A percentile compares a stretch with the other conserved stretches of the same genome.
Conservation (phyloP, 306 rosid genomes). For the Vicia villosa region DNA sequence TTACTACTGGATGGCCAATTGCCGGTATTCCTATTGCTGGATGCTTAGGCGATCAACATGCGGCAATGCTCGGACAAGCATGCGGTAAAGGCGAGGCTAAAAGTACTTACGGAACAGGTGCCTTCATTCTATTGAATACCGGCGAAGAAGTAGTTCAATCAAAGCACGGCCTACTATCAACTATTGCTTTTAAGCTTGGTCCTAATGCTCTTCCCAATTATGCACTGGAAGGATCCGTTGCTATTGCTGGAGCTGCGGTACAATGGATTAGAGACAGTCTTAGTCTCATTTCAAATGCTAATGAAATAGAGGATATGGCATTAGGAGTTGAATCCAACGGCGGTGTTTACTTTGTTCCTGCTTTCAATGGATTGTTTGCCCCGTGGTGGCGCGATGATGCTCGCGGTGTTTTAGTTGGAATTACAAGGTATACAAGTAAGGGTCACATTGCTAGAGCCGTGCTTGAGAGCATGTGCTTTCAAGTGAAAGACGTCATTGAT, state of each 20-base stretch:
- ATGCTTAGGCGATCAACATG: conserved; percentile 94
- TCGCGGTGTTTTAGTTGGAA: conserved; percentile 84
- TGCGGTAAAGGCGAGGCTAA: conserved; percentile 86
- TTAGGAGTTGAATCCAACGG: conserved; percentile 61
- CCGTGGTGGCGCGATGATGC: conserved; percentile 99
- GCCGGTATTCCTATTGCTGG: conserved; percentile 80
- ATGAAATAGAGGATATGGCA: conserved; percentile 76
- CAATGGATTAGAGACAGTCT: conserved; percentile 96
- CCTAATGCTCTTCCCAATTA: conserved; percentile 60
- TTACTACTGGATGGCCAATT: conserved; percentile 71
- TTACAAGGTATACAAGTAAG: conserved; percentile 79
- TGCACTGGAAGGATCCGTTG: conserved; percentile 95
- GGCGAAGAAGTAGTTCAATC: conserved; percentile 65
- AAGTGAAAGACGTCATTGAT: conserved; percentile 85
- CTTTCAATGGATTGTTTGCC: conserved; percentile 88
- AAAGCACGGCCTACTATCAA: conserved; percentile 75
- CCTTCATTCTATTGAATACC: conserved; percentile 84
- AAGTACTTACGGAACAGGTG: conserved; percentile 94
- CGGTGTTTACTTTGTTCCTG: conserved; percentile 92
- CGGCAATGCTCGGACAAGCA: conserved; percentile 86
- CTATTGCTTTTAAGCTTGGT: conserved; percentile 86
- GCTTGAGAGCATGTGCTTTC: conserved; percentile 90
- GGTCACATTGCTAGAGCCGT: conserved; percentile 90
- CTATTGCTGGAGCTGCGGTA: conserved; percentile 98
- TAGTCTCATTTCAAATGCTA: conserved; percentile 66